Evolutionary conservation across 2,329 filamentous ascomycete genomes (phyloP), one percentile per base, ranked within the genome.

Genomic region (Calonectria hongkongensis): DNA sequence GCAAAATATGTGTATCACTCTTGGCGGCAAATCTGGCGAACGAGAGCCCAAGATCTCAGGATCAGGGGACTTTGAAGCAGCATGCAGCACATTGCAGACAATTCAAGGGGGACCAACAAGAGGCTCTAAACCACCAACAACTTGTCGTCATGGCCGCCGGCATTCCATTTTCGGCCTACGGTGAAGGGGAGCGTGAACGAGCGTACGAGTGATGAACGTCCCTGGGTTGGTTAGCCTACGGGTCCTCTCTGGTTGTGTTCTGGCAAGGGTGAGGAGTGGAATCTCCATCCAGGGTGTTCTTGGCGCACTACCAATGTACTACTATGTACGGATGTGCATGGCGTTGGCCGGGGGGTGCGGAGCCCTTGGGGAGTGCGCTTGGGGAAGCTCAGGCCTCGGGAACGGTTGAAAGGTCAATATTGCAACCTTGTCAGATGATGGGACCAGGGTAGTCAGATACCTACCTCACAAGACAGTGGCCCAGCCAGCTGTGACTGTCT

Each of bases 381-480:
- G 50, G 50, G 43, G 73, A 68, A 75, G 67, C 68, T 68, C 50
- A 74, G 74, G 66, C 68, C 75, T 74, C 73, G 73, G 69, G 63
- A 56, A 68, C 51, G 63, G 66, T 54, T 64, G 62, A 58, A 67
- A 66, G 45, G 68, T 54, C 68, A 71, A 75, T 70, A 72, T 76
- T 78, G 73, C 75, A 79, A 78, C 77, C 78, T 77, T 78, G 78
- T 79, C 78, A 77, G 78, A 78, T 73, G 71, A 80, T 74, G 76
- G 72, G 71, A 33, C 78, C 63, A 74, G 78, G 78, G 75, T 78
- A 75, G 75, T 78, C 70, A 74, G 76, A 75, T 75, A 76, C 51
- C 27, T 47, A 21, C 36, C 50, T 56, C 39, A 36, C 54, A 60
- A 36, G 50, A 41, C 50, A 65, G n/a, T 47, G 41, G 21, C 50